phyloP scores from a whole-genome alignment of 2,329 filamentous ascomycete species.

The Fusarium sp. region DNA sequence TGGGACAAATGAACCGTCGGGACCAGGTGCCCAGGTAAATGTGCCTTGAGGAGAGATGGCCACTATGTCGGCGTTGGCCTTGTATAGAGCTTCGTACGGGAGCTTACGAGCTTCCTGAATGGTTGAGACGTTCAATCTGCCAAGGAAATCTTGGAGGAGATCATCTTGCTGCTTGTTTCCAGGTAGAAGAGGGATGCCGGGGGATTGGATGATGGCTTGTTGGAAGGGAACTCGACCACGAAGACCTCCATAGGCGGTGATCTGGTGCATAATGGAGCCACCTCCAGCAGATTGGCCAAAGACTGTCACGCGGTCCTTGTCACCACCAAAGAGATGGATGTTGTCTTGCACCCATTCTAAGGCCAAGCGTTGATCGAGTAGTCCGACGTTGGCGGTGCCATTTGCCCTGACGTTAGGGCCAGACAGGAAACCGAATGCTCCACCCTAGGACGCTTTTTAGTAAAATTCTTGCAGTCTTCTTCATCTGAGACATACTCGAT shows the following conservation, averaged over 20 bases:
- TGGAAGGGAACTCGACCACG: neutral
- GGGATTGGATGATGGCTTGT: neutral
- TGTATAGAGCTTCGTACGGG: neutral
- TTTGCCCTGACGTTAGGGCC: neutral
- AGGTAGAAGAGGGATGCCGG: neutral
- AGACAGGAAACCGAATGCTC: neutral
- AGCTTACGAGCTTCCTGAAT: neutral
- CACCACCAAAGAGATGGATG: slow-evolving; percentile 61
- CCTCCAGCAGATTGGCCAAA: slow-evolving; percentile 63
- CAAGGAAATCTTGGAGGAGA: neutral
- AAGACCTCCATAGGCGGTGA: neutral
- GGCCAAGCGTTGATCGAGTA: slow-evolving; percentile 60
- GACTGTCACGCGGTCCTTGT: slow-evolving; percentile 52
- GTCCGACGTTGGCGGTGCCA: slow-evolving; percentile 56
- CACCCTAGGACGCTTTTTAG: neutral
- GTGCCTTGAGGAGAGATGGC: neutral
- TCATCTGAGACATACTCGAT: neutral
- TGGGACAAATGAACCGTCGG: neutral
- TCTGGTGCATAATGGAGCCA: slow-evolving; percentile 53
- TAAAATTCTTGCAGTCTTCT: neutral
- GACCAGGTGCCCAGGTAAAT: neutral
- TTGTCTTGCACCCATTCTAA: slow-evolving; percentile 62
- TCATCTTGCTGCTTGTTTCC: neutral
- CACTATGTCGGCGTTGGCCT: neutral
- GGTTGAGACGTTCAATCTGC: neutral